Evolutionary conservation across 1,284 basidiomycete genomes (phyloP), one percentile per base, ranked within the genome.

Genomic region (Sporisorium scitamineum): DNA sequence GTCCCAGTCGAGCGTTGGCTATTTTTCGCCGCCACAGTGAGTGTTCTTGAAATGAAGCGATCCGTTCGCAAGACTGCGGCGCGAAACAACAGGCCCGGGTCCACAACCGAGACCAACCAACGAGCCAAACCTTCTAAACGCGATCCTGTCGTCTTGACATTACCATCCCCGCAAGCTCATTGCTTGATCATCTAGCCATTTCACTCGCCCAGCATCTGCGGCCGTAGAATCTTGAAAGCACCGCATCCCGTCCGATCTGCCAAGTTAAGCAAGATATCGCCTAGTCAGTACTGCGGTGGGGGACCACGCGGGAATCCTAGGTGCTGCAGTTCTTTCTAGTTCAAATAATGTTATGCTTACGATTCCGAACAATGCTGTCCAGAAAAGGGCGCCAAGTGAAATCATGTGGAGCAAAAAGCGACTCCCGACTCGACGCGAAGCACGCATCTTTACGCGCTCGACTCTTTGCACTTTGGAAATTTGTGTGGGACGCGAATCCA

Each of bases 261-360:
- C 89, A 89, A 91, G 90, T 91, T 90, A 92, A 92, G 88, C 90
- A 88, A 88, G 89, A 90, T 91, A 89, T 90, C 89, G 90, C 90
- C 89, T 87, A 91, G 90, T 91, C 90, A 91, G 90, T 91, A 92
- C 90, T 90, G 91, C 88, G 90, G 90, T 91, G 90, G 91, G 90
- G 90, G 90, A 91, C 90, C 91, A 91, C 90, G 88, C 88, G 90
- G 90, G 90, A 91, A 91, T 91, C 90, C 90, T 90, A 88, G 90
- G 90, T 91, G 90, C 89, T 89, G 90, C 90, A 90, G 90, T 90
- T 54, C 44, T 67, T 64, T 56, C 10, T 9, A 1, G 0, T 34
- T 24, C 10, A 8, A 31, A 37, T 2, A 52, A 26, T 52, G 50
- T 52, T 52, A 52, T 22, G 50, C 57, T 18, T 18, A 7, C 7